A percentile compares a stretch with the other conserved stretches of the same genome.
phyloP scores from a whole-genome alignment of 1,284 basidiomycete genomes.

The Cryptococcus neoformans region DNA sequence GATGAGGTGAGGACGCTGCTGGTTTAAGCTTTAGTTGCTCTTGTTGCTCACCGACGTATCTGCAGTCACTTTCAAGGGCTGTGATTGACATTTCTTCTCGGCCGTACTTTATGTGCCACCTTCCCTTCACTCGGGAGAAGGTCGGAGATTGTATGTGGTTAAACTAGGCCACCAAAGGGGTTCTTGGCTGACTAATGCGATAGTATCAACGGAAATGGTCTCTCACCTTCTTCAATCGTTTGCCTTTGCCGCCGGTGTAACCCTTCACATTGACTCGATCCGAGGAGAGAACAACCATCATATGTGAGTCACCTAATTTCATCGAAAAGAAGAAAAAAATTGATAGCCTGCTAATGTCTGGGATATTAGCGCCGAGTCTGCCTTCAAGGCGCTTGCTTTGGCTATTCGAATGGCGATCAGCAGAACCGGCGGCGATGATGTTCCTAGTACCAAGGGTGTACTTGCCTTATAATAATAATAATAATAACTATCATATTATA shows the following conservation, averaged over 20 bases:
- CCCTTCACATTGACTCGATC: conserved; percentile 81
- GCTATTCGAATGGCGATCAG: conserved; percentile 93
- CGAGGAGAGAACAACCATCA: conserved; percentile 98
- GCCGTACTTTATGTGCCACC: conserved; percentile 89
- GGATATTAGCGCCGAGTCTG: conserved; percentile 75
- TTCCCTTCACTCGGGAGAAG: conserved; percentile 90
- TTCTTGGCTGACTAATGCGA: neutral
- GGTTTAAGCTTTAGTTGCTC: no score
- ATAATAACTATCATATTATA: neutral
- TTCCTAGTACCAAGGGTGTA: conserved; percentile 97
- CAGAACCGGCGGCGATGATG: conserved; percentile 81
- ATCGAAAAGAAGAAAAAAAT: neutral
- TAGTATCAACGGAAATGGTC: conserved; percentile 92
- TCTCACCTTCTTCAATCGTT: conserved; percentile 50
- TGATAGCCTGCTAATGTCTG: neutral
- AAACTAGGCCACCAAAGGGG: no score
- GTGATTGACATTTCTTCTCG: conserved; percentile 98
- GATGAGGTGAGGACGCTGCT: conserved; percentile 69
- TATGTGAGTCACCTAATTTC: conserved; percentile 57
- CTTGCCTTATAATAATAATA: conserved; percentile 51
- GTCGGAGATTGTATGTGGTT: conserved; percentile 72
- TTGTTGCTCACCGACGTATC: conserved; percentile 1
- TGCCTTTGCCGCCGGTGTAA: conserved; percentile 49
- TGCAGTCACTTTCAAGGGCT: conserved; percentile 90
- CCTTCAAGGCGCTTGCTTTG: conserved; percentile 95